These are phyloP conservation scores for Annulohypoxylon bovei DNA, from an alignment of 495 filamentous ascomycete species.

Conservation along the genomic window DNA sequence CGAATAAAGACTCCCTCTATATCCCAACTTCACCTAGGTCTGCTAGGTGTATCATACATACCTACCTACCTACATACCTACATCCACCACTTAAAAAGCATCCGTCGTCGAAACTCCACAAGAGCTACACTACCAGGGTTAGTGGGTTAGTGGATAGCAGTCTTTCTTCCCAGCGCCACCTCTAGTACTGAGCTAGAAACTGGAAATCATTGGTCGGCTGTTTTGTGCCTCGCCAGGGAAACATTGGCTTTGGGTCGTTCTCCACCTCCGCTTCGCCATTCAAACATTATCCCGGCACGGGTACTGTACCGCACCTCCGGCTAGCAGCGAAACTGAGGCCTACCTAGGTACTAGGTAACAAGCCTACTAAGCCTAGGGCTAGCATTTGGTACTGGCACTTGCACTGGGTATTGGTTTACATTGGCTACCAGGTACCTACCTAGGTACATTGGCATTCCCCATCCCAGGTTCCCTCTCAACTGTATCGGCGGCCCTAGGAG, in stretches of 20 bases:
- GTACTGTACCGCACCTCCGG: constrained; percentile 45
- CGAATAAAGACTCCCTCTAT: neutral
- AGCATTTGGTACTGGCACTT: neutral
- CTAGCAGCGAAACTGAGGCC: constrained; percentile 20
- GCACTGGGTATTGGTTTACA: neutral
- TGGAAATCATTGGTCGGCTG: constrained; percentile 34
- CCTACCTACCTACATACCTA: neutral
- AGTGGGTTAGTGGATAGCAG: constrained; percentile 7
- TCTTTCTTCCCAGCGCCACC: constrained; percentile 31
- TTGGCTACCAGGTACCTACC: neutral
- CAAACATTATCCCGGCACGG: constrained; percentile 43
- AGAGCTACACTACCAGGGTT: constrained; percentile 23
- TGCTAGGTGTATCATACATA: neutral
- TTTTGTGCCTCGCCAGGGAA: constrained; percentile 36
- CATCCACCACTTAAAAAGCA: too few relatives aligned
- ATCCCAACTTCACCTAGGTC: constrained; percentile 1
- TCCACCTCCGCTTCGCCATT: constrained; percentile 44
- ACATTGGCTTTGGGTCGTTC: constrained; percentile 38
- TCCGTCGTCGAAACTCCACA: constrained; percentile 32
- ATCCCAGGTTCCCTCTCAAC: constrained; percentile 28
- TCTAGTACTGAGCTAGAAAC: constrained; percentile 21
- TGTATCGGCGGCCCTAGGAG: constrained; percentile 31
- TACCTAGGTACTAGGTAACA: neutral
- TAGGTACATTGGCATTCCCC: neutral
- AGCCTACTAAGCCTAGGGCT: constrained; percentile 17